These are phyloP conservation scores for Monilinia fructicola DNA, from an alignment of 2,329 filamentous ascomycete species.

Conservation along the genomic window DNA sequence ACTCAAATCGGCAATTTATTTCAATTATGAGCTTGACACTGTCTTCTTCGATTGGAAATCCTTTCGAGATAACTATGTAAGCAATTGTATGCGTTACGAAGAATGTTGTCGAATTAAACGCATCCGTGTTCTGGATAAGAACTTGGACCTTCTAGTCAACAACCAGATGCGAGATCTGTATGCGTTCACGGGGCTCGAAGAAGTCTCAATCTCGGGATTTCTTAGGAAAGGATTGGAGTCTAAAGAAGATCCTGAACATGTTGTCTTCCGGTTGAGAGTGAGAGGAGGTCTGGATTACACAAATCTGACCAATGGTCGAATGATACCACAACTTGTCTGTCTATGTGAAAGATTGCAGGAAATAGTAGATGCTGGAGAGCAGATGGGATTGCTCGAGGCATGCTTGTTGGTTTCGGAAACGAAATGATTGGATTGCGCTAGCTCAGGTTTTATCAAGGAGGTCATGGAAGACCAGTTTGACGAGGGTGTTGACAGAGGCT, in stretches of 20 bases:
- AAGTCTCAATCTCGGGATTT: not conserved
- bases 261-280: not conserved
- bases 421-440: not conserved
- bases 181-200: not conserved
- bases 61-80: not conserved
- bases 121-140: not conserved
- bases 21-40: constrained; percentile 4
- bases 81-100: not conserved
- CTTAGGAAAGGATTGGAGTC: not conserved
- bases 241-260: not conserved
- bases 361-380: not conserved
- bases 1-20: not conserved
- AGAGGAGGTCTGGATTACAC: not conserved
- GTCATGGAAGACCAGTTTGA: not conserved
- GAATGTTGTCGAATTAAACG: not conserved
- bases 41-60: not conserved
- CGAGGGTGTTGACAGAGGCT: not conserved
- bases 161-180: not conserved
- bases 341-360: no score
- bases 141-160: not conserved
- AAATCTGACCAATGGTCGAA: not conserved
- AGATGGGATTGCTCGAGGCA: not conserved
- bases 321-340: not conserved
- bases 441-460: not conserved
- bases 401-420: not conserved